Evolutionary conservation across 1,139 yeast species (phyloP), one percentile per base, ranked within the genome.

Genomic region (Wickerhamiella pararugosa): DNA sequence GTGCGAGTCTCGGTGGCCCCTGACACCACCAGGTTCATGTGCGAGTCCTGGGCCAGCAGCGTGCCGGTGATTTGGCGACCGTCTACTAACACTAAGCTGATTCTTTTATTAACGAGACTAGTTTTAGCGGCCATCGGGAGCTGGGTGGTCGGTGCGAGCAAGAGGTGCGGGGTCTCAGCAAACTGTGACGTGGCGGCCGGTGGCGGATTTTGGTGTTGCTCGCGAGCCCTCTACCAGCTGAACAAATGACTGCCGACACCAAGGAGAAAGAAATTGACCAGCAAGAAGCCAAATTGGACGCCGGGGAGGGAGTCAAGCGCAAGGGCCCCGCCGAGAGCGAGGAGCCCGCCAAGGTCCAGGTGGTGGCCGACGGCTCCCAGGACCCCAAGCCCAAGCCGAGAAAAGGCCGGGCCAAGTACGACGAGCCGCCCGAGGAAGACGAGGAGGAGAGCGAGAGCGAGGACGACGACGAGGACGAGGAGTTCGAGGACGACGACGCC

Each of bases 1-100:
- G 76, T 63, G 49, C 96, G 69, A 53, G 76, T 75, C 56, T 90
- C 98, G 53, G 82, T 87, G 37, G 94, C 75, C 50, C 87, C 94
- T 10, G 82, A 71, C 34, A 90, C 64, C 10, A 90, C 95, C 36
- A 90, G 59, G 59, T 90, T 90, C 78, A 87, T 78, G 58, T 79
- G 82, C 58, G 54, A 79, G 60, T 90, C 97, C 57, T 84, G 90
- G 4, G 97, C 90, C 49, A 87, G 63, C 43, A 90, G 67, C 47
- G 79, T 77, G 1, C 98, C 98, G 7, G 78, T 67, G 51, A 81
- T 74, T 42, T 75, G 76, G 39, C 94, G 69, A 8, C 80, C 77
- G 61, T 87, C 96, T 25, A 74, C 60, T 2, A 92, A 73, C 33
- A 78, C 69, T 29, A 86, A 79, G 45, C 79, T 71, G 42, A 90